Evolutionary conservation across 257 asterid genomes (phyloP).

Genomic region (Nicotiana tomentosiformis): DNA sequence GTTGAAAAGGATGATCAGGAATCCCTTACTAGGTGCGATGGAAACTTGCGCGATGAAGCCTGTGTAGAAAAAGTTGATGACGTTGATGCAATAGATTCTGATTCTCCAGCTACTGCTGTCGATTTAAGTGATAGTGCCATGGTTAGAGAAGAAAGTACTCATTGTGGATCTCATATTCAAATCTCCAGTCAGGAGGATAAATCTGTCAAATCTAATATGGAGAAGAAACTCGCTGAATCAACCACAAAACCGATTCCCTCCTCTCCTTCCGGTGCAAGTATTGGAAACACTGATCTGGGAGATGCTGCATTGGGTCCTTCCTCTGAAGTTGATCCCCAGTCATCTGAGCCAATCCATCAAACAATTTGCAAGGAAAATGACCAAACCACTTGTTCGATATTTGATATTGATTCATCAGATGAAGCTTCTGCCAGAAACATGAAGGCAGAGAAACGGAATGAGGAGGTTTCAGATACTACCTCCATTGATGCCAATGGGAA

Average conservation of each 20-base stretch:
- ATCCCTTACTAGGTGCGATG: constrained; percentile 26
- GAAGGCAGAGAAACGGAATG: constrained; percentile 1
- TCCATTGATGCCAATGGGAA: constrained; percentile 5
- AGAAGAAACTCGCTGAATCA: neutral
- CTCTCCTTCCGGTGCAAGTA: neutral
- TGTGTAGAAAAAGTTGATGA: constrained; percentile 19
- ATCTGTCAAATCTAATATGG: neutral
- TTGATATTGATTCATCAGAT: neutral
- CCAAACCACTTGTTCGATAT: too few relatives aligned
- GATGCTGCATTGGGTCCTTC: constrained; percentile 3
- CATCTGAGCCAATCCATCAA: neutral
- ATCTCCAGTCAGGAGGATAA: neutral
- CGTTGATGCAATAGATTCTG: constrained; percentile 5
- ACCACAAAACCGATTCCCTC: neutral
- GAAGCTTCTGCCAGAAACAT: constrained; percentile 10
- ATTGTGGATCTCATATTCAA: neutral
- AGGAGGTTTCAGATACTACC: neutral
- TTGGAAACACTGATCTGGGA: neutral
- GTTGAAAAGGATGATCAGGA: constrained; percentile 28
- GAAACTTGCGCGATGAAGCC: constrained; percentile 9
- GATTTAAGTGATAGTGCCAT: constrained; percentile 3
- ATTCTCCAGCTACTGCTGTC: constrained; percentile 6
- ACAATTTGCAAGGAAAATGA: neutral
- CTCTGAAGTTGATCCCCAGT: constrained; percentile 3
- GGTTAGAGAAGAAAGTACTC: neutral